Conservation (phyloP, 73 alveolate genomes). For the Durusdinium trenchii region DNA sequence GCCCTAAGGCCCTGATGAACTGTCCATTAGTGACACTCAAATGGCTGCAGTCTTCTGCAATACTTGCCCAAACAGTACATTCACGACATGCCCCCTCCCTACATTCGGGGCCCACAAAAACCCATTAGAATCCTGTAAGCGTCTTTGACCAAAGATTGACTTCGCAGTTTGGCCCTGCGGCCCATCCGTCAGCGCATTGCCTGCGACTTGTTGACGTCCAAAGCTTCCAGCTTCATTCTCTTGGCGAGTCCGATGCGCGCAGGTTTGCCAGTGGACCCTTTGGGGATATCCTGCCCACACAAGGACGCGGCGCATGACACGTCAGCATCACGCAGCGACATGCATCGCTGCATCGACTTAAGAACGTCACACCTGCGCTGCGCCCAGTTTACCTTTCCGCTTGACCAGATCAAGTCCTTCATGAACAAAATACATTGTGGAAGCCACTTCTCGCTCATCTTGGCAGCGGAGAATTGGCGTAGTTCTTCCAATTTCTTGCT, state of each 20-base stretch:
- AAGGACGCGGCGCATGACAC: not conserved
- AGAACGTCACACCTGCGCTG: too few species aligned
- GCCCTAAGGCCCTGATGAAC: too few species aligned
- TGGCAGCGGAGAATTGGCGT: slow-evolving; percentile 13
- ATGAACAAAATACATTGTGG: slow-evolving; percentile 57
- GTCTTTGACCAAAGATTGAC: too few species aligned
- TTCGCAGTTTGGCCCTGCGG: too few species aligned
- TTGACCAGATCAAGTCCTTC: slow-evolving; percentile 9
- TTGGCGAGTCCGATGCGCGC: slow-evolving; percentile 72
- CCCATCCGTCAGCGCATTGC: not conserved
- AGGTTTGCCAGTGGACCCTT: slow-evolving; percentile 70
- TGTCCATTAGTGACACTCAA: too few species aligned
- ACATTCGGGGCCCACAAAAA: too few species aligned
- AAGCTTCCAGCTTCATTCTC: slow-evolving; percentile 60
- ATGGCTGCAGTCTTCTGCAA: too few species aligned
- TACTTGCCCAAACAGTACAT: too few species aligned
- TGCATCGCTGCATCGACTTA: not conserved
- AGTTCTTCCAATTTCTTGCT: slow-evolving; percentile 31
- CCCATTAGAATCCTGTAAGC: too few species aligned
- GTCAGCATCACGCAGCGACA: not conserved
- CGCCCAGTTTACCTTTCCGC: not conserved
- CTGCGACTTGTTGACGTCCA: slow-evolving; percentile 53
- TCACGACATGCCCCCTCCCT: too few species aligned
- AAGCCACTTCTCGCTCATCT: slow-evolving; percentile 84
- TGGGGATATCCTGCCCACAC: slow-evolving; percentile 46